Conservation (phyloP, 352 stramenopile genomes). For the Phytophthora pini region DNA sequence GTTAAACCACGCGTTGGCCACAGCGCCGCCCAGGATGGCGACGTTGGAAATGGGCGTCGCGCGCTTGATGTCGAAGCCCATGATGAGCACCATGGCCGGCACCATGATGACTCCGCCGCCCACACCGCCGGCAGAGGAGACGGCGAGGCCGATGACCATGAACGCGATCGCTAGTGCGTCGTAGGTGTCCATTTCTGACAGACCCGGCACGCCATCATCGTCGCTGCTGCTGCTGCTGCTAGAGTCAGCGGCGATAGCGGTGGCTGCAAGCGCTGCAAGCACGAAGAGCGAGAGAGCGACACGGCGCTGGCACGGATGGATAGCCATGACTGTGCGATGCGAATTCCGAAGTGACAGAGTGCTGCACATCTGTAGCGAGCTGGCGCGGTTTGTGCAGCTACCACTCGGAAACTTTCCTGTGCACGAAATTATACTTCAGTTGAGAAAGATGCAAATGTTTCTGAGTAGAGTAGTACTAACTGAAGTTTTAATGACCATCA, state of each 20-base stretch:
- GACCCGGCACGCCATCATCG: constrained; percentile 8
- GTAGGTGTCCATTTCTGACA: constrained; percentile 44
- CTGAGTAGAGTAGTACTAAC: too few species aligned
- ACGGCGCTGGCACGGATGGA: neutral
- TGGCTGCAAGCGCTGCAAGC: constrained; percentile 7
- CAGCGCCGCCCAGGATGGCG: constrained; percentile 57
- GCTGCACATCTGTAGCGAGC: too few species aligned
- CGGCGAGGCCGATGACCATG: constrained; percentile 47
- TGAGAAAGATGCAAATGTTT: too few species aligned
- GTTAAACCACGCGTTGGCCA: constrained; percentile 65
- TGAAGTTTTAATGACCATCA: too few species aligned
- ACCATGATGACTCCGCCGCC: constrained; percentile 56
- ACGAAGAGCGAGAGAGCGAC: neutral
- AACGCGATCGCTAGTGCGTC: constrained; percentile 48
- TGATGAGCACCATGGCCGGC: constrained; percentile 56
- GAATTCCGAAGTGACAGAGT: too few species aligned
- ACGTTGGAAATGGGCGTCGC: constrained; percentile 61
- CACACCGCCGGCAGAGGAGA: constrained; percentile 50
- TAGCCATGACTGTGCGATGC: too few species aligned
- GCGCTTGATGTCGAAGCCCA: constrained; percentile 67
- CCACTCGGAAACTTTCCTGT: too few species aligned
- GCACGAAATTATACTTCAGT: too few species aligned
- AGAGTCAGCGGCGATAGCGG: constrained; percentile 10
- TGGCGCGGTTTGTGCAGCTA: too few species aligned
- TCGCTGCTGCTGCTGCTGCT: constrained; percentile 1